Percentiles rank a stretch among this genome's conserved stretches.
Conservation (phyloP, 345 rosid species). For the Conringia planisiliqua region DNA sequence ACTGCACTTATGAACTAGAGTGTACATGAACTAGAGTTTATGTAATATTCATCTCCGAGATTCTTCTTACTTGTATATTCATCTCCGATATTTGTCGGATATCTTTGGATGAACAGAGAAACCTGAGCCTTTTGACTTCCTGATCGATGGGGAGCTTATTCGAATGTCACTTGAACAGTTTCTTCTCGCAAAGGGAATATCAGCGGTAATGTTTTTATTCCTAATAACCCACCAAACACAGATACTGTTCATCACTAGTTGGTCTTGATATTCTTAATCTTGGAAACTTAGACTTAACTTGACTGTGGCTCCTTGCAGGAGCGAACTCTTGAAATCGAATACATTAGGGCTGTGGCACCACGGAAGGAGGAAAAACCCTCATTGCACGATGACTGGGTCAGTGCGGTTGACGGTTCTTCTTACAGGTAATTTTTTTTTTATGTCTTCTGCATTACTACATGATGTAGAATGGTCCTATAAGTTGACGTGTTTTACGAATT, state of each 20-base stretch:
- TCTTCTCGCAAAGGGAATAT: slow-evolving; percentile 77
- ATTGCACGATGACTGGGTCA: slow-evolving; percentile 96
- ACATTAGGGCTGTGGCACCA: slow-evolving; percentile 80
- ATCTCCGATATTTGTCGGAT: background rate
- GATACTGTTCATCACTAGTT: background rate
- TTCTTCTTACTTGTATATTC: background rate
- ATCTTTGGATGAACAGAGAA: slow-evolving; percentile 43
- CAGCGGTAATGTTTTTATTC: slow-evolving; percentile 56
- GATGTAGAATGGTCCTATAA: background rate
- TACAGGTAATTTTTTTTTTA: slow-evolving; percentile 42
- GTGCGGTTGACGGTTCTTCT: slow-evolving; percentile 79
- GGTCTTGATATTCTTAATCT: background rate
- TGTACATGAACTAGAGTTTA: background rate
- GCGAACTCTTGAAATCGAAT: slow-evolving; percentile 83
- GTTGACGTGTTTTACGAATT: background rate
- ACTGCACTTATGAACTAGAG: background rate
- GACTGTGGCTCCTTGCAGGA: slow-evolving; percentile 50
- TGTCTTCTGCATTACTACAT: background rate
- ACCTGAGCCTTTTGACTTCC: slow-evolving; percentile 85
- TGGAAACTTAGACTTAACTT: background rate
- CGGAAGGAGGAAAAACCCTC: slow-evolving; percentile 76
- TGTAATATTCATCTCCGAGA: background rate
- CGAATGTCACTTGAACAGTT: slow-evolving; percentile 88
- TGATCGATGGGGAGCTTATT: slow-evolving; percentile 86
- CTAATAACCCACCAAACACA: background rate